Evolutionary conservation across 805 yeast genomes (phyloP), one percentile per base, ranked within the genome.

Genomic region (Monosporozyma siamensis): DNA sequence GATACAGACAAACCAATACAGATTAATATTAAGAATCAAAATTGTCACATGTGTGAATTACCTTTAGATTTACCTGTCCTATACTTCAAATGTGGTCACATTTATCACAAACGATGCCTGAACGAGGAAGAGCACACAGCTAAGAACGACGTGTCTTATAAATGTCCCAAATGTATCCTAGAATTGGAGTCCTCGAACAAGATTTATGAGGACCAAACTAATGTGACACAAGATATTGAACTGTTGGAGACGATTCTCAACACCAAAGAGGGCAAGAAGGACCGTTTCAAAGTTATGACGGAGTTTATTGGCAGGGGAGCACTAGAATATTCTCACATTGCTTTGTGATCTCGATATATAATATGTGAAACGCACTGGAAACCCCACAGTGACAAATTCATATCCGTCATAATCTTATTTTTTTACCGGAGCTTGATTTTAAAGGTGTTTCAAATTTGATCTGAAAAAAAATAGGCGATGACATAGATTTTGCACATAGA

Each of bases 291-390:
- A 54, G 80, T 80, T 3, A 74, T 90, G 41, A 74, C 82, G 45
- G 94, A 86, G 43, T 89, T 81, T 58, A 74, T 89, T 36, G 95
- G 96, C 2, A 74, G 88, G 44, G 98, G 98, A 2, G 90, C 82
- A 0, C 74, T 89, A 77, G 86, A 80, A 39, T 61, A 61, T 46
- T 30, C 51, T 6, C 49, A 46, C 25, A 39, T 40, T 8, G 40
- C 38, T 36, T 17, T 45, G n/a, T 43, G 30, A 39, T 38, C 14
- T 8, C 15, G 4, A 15, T 10, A 14, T 6, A 6, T 6, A 15
- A 29, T 29, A 29, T n/a, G 14, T 27, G 12, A 25, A 25, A 25
- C 12, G 4, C 29, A 25, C 4, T 25, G 10, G 12, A 4, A 8
- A n/a, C n/a, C n/a, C n/a, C n/a, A n/a, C n/a, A n/a, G n/a, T n/a